A percentile compares a stretch with the other conserved stretches of the same genome.
These are phyloP conservation scores for Nemania serpens DNA, from an alignment of 2,329 filamentous ascomycete genomes.

Conservation along the genomic window DNA sequence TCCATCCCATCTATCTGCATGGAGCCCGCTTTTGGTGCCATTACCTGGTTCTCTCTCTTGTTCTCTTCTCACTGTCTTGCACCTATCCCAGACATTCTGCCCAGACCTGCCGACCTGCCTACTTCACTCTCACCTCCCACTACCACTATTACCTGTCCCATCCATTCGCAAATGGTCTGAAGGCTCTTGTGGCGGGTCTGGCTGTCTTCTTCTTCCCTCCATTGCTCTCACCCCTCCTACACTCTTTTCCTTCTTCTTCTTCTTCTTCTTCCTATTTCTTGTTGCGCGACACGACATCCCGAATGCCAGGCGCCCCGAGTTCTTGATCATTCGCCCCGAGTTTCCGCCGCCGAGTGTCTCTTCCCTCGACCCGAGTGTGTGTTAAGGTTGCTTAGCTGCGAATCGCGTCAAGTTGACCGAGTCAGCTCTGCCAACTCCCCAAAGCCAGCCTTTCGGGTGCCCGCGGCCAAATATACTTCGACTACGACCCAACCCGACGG, in stretches of 20 bases:
- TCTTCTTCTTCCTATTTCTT: constrained; percentile 1
- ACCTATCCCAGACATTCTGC: constrained; percentile 4
- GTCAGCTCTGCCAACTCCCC: constrained; percentile 27
- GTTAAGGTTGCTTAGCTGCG: constrained; percentile 26
- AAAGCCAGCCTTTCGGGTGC: constrained; percentile 34
- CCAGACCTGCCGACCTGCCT: neutral
- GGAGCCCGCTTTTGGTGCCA: constrained; percentile 29
- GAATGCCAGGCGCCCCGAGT: constrained; percentile 1
- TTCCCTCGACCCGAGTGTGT: constrained; percentile 16
- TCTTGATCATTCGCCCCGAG: constrained; percentile 3
- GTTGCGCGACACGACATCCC: neutral
- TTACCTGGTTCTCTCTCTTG: constrained; percentile 2
- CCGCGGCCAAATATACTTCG: constrained; percentile 31
- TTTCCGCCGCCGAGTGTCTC: constrained; percentile 1
- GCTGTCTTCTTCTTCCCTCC: neutral
- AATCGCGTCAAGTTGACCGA: constrained; percentile 21
- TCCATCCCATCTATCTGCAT: constrained; percentile 18
- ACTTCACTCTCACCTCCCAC: neutral
- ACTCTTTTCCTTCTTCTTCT: constrained; percentile 3
- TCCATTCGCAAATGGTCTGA: constrained; percentile 19
- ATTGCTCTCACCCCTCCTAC: neutral
- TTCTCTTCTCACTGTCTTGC: too few relatives aligned
- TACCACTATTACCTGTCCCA: neutral
- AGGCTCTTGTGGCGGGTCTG: constrained; percentile 15
- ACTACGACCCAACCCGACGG: constrained; percentile 37